Conservation (phyloP, 108 stramenopile species). For the Stephanodiscus triporus region DNA sequence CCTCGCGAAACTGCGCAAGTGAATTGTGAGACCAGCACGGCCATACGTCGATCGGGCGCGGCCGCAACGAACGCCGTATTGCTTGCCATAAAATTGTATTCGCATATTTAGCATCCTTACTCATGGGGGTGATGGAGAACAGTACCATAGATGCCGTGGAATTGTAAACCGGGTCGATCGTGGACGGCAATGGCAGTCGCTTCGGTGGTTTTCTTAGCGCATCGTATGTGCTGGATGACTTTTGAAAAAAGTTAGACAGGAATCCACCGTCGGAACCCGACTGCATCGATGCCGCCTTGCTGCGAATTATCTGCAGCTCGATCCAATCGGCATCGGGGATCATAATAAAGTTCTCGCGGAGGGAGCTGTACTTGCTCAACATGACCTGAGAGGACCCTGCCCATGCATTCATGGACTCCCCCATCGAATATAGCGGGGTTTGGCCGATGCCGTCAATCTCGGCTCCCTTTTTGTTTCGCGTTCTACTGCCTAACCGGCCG, state of each 20-base stretch:
- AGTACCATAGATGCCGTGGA: slow-evolving; percentile 21
- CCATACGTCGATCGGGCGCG: slow-evolving; percentile 40
- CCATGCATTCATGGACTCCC: slow-evolving; percentile 8
- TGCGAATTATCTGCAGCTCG: slow-evolving; percentile 29
- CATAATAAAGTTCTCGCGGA: slow-evolving; percentile 37
- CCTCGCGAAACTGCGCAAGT: slow-evolving; percentile 27
- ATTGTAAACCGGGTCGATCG: slow-evolving; percentile 22
- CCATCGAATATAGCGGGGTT: background rate
- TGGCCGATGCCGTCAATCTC: background rate
- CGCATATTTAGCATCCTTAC: no score
- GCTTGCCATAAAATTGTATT: no score
- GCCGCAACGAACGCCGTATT: background rate
- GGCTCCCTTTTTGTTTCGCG: slow-evolving; percentile 6
- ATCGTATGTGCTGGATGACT: background rate
- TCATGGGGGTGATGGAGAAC: slow-evolving; percentile 13
- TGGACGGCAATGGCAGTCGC: slow-evolving; percentile 31
- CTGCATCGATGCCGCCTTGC: slow-evolving; percentile 13
- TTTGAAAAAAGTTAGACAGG: slow-evolving; percentile 2
- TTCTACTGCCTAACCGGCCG: background rate
- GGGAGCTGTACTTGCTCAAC: slow-evolving; percentile 37
- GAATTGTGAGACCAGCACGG: slow-evolving; percentile 46
- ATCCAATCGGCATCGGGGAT: slow-evolving; percentile 43
- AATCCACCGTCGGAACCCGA: no score
- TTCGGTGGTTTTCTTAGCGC: slow-evolving; percentile 22
- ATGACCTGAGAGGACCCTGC: slow-evolving; percentile 39